phyloP scores from a whole-genome alignment of 106 monocot genomes.

The Dendrobium huoshanense region DNA sequence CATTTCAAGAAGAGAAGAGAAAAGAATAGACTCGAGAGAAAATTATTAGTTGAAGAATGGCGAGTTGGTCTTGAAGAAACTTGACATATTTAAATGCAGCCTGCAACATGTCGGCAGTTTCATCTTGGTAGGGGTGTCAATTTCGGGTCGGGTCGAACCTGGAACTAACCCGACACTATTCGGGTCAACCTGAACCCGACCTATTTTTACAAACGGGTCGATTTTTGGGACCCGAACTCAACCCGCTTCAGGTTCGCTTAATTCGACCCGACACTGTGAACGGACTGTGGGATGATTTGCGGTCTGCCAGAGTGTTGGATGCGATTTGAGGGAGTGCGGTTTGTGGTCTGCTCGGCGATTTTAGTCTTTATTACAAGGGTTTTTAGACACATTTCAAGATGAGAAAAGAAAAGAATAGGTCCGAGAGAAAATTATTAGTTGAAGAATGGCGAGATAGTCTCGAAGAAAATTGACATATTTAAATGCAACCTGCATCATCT shows the following conservation, averaged over 20 bases:
- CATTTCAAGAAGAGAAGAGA: neutral
- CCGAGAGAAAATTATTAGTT: neutral
- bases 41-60: neutral
- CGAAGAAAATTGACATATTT: neutral
- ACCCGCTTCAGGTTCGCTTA: too few species aligned
- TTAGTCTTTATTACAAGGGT: too few species aligned
- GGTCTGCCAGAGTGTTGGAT: too few species aligned
- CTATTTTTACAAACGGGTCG: too few species aligned
- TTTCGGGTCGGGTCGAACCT: too few species aligned
- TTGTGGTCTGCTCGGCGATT: too few species aligned
- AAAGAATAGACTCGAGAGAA: neutral
- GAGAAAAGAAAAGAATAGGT: neutral
- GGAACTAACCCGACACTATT: too few species aligned
- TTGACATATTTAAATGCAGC: neutral
- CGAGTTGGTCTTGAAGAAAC: neutral
- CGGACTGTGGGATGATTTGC: too few species aligned
- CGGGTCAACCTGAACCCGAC: too few species aligned
- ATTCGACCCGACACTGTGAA: too few species aligned
- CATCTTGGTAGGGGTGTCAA: neutral
- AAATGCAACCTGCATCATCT: neutral
- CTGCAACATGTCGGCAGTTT: neutral
- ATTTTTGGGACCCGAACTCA: too few species aligned
- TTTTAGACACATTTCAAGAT: neutral
- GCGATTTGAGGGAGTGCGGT: too few species aligned
- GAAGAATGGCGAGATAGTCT: neutral